These are phyloP conservation scores for Pseudogymnoascus sp. DNA, from an alignment of 2,329 filamentous ascomycete species.

Conservation along the genomic window DNA sequence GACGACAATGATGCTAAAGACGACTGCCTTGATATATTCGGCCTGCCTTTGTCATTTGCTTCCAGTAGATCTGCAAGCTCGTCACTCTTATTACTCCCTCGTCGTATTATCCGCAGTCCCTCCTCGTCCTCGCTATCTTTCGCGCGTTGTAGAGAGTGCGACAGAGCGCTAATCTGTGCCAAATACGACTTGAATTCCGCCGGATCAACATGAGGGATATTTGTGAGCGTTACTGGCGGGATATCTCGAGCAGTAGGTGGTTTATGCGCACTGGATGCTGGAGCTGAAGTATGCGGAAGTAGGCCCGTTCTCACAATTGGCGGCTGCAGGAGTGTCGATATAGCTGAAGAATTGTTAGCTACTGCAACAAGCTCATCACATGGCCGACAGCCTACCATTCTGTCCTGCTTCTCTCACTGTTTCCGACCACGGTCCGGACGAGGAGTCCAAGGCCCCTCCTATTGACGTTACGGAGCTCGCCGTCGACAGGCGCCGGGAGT, in stretches of 20 bases:
- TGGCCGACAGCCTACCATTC: slow-evolving; percentile 53
- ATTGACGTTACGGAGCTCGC: slow-evolving; percentile 84
- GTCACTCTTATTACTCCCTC: slow-evolving; percentile 31
- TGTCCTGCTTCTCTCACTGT: slow-evolving; percentile 66
- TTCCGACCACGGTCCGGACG: slow-evolving; percentile 45
- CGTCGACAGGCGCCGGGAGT: slow-evolving; percentile 65
- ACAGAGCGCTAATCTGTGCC: slow-evolving; percentile 73
- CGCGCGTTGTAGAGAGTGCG: slow-evolving; percentile 78
- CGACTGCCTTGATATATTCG: slow-evolving; percentile 29
- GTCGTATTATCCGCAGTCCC: slow-evolving; percentile 27
- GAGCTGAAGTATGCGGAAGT: slow-evolving; percentile 65
- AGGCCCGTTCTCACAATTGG: slow-evolving; percentile 85
- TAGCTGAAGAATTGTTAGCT: slow-evolving; percentile 46
- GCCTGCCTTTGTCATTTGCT: slow-evolving; percentile 17
- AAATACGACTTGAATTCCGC: slow-evolving; percentile 79
- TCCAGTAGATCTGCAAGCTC: slow-evolving; percentile 33
- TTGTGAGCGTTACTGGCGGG: slow-evolving; percentile 82
- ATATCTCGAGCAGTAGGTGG: slow-evolving; percentile 83
- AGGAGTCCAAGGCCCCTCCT: slow-evolving; percentile 70
- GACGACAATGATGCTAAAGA: slow-evolving; percentile 36
- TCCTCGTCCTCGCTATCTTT: slow-evolving; percentile 67
- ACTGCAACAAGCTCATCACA: slow-evolving; percentile 11
- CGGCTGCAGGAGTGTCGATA: slow-evolving; percentile 85
- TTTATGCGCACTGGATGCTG: slow-evolving; percentile 63
- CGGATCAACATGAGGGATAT: slow-evolving; percentile 71